Evolutionary conservation across 257 asterid genomes (phyloP).

Genomic region (Nicotiana otophora): DNA sequence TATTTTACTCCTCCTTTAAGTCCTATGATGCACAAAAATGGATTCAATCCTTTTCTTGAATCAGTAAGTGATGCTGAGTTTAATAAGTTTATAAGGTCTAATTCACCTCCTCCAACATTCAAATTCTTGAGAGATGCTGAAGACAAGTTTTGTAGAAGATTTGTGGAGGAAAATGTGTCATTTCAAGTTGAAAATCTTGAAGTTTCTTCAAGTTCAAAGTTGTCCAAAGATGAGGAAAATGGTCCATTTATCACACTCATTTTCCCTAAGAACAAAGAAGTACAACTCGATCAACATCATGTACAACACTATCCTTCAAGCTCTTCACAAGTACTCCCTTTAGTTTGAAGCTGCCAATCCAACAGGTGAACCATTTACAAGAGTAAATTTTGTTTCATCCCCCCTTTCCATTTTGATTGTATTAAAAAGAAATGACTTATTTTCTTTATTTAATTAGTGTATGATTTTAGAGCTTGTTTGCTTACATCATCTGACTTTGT

Average conservation of each 20-base stretch:
- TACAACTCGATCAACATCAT: conserved; percentile 14
- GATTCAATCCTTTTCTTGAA: conserved; percentile 24
- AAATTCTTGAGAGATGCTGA: conserved; percentile 35
- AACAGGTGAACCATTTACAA: not conserved
- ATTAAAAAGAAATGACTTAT: not conserved
- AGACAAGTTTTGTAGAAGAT: conserved; percentile 20
- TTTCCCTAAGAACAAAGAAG: conserved; percentile 19
- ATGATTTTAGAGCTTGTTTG: not conserved
- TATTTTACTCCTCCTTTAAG: conserved; percentile 67
- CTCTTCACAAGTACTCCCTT: conserved; percentile 33
- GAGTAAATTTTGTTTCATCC: not conserved
- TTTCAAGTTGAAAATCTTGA: conserved; percentile 1
- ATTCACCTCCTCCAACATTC: conserved; percentile 42
- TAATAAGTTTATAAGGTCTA: conserved; percentile 24
- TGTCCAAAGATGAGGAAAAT: conserved; percentile 24
- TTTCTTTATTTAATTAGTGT: not conserved
- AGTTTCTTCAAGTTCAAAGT: conserved; percentile 21
- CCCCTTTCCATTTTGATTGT: not conserved
- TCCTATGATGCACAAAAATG: conserved; percentile 19
- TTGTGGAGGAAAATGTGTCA: not conserved
- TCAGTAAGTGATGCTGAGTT: conserved; percentile 42
- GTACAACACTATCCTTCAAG: conserved; percentile 16
- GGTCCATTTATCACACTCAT: conserved; percentile 34
- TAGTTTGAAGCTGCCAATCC: conserved; percentile 6
- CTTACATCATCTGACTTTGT: conserved; percentile 1